phyloP scores from a whole-genome alignment of 495 filamentous ascomycete species.

The Monascus purpureus region DNA sequence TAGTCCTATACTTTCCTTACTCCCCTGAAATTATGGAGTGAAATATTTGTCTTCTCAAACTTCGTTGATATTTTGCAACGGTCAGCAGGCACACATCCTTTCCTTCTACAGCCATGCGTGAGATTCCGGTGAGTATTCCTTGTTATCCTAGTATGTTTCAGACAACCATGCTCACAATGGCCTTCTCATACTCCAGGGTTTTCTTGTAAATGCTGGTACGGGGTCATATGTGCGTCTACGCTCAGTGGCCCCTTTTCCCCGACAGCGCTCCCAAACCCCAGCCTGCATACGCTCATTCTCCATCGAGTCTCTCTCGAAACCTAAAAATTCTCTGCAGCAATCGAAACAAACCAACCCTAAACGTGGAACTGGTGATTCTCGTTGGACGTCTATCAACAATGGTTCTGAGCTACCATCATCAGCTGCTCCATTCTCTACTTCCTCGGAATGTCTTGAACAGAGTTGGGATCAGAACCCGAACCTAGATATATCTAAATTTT shows the following conservation, averaged over 20 bases:
- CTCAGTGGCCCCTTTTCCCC: constrained; percentile 6
- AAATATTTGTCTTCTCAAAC: too few species aligned
- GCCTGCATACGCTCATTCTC: constrained; percentile 17
- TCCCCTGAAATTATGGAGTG: too few species aligned
- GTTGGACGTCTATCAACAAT: constrained; percentile 3
- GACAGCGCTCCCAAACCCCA: constrained; percentile 7
- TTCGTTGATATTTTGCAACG: too few species aligned
- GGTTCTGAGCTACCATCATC: constrained; percentile 7
- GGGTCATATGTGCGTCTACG: constrained; percentile 14
- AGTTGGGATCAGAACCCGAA: constrained; percentile 77
- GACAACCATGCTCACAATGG: background rate
- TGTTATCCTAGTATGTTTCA: background rate
- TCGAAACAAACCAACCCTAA: constrained; percentile 4
- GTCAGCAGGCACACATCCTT: too few species aligned
- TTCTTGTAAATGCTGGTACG: constrained; percentile 11
- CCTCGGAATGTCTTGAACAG: constrained; percentile 16
- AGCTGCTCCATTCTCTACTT: constrained; percentile 24
- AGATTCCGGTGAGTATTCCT: constrained; percentile 18
- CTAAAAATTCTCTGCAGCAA: constrained; percentile 10
- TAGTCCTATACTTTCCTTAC: too few species aligned
- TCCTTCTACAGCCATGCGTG: constrained; percentile 19
- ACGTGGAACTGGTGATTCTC: constrained; percentile 5
- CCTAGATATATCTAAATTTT: constrained; percentile 61
- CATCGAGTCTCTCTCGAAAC: constrained; percentile 7
- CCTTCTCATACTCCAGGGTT: constrained; percentile 1